Conservation (phyloP, 2,329 filamentous ascomycete genomes). For the Ophiostoma perfectum region DNA sequence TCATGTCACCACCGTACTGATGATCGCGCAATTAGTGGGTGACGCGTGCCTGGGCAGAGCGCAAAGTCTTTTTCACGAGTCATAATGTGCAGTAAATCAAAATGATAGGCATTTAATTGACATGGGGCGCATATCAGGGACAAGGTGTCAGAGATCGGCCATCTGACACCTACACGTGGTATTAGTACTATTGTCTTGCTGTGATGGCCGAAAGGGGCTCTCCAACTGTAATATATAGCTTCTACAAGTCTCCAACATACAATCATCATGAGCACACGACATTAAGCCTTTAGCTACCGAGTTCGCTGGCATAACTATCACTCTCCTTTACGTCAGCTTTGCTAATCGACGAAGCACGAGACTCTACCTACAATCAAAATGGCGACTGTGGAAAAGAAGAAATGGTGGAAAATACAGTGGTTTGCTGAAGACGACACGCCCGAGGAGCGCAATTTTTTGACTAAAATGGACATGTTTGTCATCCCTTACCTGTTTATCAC, state of each 20-base stretch:
- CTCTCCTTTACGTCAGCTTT: not conserved
- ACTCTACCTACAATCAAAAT: not conserved
- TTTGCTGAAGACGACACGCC: conserved; percentile 15
- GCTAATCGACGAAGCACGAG: no score
- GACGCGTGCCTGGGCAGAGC: not conserved
- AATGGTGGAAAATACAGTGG: conserved; percentile 18
- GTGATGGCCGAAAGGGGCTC: no score
- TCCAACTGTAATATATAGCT: no score
- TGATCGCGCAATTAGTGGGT: conserved; percentile 6
- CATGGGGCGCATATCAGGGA: not conserved
- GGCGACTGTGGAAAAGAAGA: not conserved
- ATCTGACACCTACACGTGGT: not conserved
- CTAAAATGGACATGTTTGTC: conserved; percentile 13
- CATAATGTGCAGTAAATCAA: not conserved
- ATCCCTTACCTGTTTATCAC: conserved; percentile 14
- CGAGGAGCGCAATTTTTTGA: conserved; percentile 9
- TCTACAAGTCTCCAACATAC: not conserved
- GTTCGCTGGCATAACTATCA: no score
- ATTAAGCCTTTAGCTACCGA: not conserved
- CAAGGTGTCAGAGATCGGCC: not conserved
- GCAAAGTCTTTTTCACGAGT: not conserved
- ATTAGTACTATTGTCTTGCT: not conserved
- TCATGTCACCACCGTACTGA: conserved; percentile 5
- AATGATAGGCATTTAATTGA: not conserved
- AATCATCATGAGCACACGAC: not conserved